Base-by-base conservation (phyloP, 2,329 filamentous ascomycete species). In the Calycina herbarum region DNA sequence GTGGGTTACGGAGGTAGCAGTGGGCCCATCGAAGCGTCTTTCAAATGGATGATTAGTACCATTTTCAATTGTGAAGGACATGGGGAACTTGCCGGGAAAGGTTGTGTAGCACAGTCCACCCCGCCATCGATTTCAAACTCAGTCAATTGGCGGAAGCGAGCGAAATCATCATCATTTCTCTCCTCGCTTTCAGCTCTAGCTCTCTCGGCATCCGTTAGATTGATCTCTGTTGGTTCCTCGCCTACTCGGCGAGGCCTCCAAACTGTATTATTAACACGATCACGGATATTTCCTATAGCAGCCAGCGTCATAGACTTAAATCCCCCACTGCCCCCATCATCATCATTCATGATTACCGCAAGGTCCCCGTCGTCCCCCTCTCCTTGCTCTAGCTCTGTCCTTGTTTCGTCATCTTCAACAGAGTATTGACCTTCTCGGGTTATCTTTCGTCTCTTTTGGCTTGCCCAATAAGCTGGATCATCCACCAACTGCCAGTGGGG, bases 71-170 rank as follows among this genome's bases (percentile, higher is more conserved):
- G 57, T n/a, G 24, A 13, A 24, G 31, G 17, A 58, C 15, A 45
- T 10, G 42, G 48, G 10, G 24, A 45, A 51, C 66, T 54, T 64
- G 73, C 72, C 17, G 72, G 73, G 61, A 71, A 73, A n/a, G 73
- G 73, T 57, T 63, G 69, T 48, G 68, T 59, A 38, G 71, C 73
- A 66, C 72, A 73, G 70, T 75, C 73, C n/a, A 74, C 64, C 38
- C 72, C 73, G 5, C 71, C 73, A 68, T 72, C 67, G 57, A 70
- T 57, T 0, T 74, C 74, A 0, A 63, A 63, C 1, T n/a, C 45
- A 3, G 20, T 63, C 27, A n/a, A 5, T n/a, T 2, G 7, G 1
- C 61, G 17, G 20, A 29, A 48, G 17, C 31, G 10, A 17, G 17
- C n/a, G 8, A 20, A 48, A 27, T 17, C 54, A n/a, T 24, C 45